Base-by-base conservation (phyloP, 345 rosid genomes). In the Eucalyptus viminalis region DNA sequence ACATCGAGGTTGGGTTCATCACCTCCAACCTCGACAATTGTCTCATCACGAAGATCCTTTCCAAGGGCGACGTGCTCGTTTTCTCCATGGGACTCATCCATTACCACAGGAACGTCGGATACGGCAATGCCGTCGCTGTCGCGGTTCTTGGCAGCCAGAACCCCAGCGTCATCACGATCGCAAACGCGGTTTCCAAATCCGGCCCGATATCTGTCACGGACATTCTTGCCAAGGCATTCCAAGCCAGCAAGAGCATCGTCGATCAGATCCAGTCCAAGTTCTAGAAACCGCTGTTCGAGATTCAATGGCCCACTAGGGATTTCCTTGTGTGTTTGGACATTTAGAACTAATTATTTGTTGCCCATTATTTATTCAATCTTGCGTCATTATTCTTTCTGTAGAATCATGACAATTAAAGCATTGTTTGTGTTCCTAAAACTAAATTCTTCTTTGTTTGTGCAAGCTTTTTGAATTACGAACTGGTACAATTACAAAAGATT, bases 211-310 rank as follows among this genome's bases (percentile, higher is more conserved):
- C 89, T n/a, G n/a, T 87, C 15, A 17, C 17, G 11, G 91, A 91
- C 43, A 53, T 88, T 87, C 91, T 90, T 3, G 90, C 92, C 47
- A 92, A 53, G 90, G 90, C 91, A 14, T 91, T 92, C 40, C 90
- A 90, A n/a, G 62, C 83, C 14, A 87, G 90, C 40, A 50, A 88
- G 87, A 24, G 47, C 14, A 54, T 72, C 4, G 22, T 86, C 27
- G 87, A 31, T 80, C 85, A 29, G 24, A 53, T 86, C 47, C 87
- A 72, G 34, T 40, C 37, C 31, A 86, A 31, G 67, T 88, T 88
- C 87, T 81, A 49, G 44, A 27, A 65, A 49, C 22, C 19, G 40
- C 5, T 15, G 9, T 14, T 65, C 34, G 34, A 14, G 72, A 65
- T 65, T 65, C 37, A n/a, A 29, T n/a, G 34, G 22, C 40, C 21